Base-by-base conservation (phyloP, 768 basidiomycete species). In the Mycena alexandri region DNA sequence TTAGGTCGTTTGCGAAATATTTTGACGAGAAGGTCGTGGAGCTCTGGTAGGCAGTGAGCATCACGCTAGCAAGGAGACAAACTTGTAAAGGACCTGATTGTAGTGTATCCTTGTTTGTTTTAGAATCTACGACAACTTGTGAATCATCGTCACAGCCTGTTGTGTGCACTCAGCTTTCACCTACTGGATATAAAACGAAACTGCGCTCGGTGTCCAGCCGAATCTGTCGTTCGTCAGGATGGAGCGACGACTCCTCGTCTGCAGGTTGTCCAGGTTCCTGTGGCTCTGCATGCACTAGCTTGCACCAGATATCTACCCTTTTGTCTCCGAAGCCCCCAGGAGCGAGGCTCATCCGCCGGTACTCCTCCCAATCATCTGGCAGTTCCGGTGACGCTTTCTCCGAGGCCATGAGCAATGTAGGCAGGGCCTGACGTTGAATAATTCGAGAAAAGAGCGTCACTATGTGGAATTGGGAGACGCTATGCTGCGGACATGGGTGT, bases 171-270 rank as follows among this genome's bases (percentile, higher is more conserved):
- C 61, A 63, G 62, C 56, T 72, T 85, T 79, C 83, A 93, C 95
- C 93, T 86, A 89, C 90, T 75, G 96, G 93, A 79, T 97, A 98
- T 68, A 95, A 82, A 61, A 98, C 93, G 73, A 98, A 98, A 71
- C 94, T 95, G 53, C 96, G 88, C 78, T 96, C 90, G 1, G 96
- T 97, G 79, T 98, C 96, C 38, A 97, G 86, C 63, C 83, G 80
- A 67, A 98, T 94, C 79, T 98, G 96, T 16, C 86, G 89, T 79
- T 97, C 96, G 75, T 98, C 96, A 5, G 78, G 80, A 75, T 95
- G 94, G 24, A 82, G 38, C 2, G 51, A 36, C 47, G 48, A 55
- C 56, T 72, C 42, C 21, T 61, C 63, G 25, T 24, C 14, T 44
- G 22, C 61, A 58, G 19, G 64, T 53, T 59, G 41, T 48, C 33